These are phyloP conservation scores for Arabidopsis hybrid DNA, from an alignment of 441 rosid genomes.

Conservation along the genomic window DNA sequence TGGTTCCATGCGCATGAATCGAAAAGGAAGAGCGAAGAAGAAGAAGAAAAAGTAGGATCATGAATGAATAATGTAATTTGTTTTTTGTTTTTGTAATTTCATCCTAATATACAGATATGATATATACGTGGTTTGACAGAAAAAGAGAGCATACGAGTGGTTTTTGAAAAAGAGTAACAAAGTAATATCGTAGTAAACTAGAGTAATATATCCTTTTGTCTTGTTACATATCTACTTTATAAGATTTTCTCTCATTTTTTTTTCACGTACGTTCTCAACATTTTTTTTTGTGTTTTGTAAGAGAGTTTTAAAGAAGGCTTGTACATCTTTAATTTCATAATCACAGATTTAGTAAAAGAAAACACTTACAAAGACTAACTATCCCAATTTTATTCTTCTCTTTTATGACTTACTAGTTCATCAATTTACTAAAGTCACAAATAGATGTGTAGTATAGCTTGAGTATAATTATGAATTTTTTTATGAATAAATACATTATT, in stretches of 20 bases:
- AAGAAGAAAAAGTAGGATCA: slow-evolving; percentile 22
- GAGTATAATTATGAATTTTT: background rate
- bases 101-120: slow-evolving; percentile 33
- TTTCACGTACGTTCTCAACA: slow-evolving; percentile 22
- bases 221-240: slow-evolving; percentile 6
- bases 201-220: background rate
- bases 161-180: slow-evolving; percentile 38
- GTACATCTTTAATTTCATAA: background rate
- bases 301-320: background rate
- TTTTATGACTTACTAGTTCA: background rate
- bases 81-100: background rate
- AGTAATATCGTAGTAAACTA: slow-evolving; percentile 16
- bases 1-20: slow-evolving; percentile 81
- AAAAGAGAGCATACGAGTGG: slow-evolving; percentile 33
- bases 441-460: background rate
- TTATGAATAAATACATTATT: background rate
- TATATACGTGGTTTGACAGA: slow-evolving; percentile 36
- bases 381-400: background rate
- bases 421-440: background rate
- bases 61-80: slow-evolving; percentile 42
- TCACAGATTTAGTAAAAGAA: background rate
- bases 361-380: background rate
- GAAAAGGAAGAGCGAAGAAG: slow-evolving; percentile 21
- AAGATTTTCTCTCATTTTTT: slow-evolving; percentile 1
- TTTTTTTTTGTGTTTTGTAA: slow-evolving; percentile 12